A percentile compares a stretch with the other conserved stretches of the same genome.
These are phyloP conservation scores for Bipolaris gigantea DNA, from an alignment of 2,329 filamentous ascomycete species.

Conservation along the genomic window DNA sequence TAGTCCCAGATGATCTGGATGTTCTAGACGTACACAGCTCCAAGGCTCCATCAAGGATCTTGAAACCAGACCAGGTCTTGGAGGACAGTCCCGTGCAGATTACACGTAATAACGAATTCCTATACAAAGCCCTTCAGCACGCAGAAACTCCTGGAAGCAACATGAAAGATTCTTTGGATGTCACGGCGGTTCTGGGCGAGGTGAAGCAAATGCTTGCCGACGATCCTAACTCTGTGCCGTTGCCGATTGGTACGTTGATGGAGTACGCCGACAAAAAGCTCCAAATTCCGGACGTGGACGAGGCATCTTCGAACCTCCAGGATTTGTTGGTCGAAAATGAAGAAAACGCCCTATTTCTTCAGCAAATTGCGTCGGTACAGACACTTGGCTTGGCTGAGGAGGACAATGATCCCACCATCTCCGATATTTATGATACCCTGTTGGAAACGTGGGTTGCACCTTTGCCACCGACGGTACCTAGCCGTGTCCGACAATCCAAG, in stretches of 20 bases:
- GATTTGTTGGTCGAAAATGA: constrained; percentile 17
- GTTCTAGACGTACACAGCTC: constrained; percentile 10
- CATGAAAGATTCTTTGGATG: constrained; percentile 9
- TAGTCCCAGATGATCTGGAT: constrained; percentile 31
- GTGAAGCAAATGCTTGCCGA: constrained; percentile 18
- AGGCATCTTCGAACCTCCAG: constrained; percentile 29
- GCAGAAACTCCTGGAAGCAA: neutral
- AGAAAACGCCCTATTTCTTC: constrained; percentile 4
- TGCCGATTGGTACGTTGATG: constrained; percentile 25
- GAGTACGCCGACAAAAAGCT: constrained; percentile 24
- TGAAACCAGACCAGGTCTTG: neutral
- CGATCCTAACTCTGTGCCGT: constrained; percentile 2
- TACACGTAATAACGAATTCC: constrained; percentile 11
- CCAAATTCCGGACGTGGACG: constrained; percentile 35
- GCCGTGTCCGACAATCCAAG: constrained; percentile 31
- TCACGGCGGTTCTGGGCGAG: constrained; percentile 16
- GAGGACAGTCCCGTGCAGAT: neutral
- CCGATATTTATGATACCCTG: constrained; percentile 36
- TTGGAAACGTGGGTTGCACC: constrained; percentile 38
- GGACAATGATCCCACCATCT: constrained; percentile 19
- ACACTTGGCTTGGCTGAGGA: constrained; percentile 16
- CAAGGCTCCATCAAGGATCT: constrained; percentile 13
- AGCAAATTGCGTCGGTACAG: constrained; percentile 20
- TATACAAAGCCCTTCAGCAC: constrained; percentile 22
- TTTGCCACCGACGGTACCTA: constrained; percentile 29